These are phyloP conservation scores for Phyllosticta citriasiana DNA, from an alignment of 2,329 filamentous ascomycete species.

Conservation along the genomic window DNA sequence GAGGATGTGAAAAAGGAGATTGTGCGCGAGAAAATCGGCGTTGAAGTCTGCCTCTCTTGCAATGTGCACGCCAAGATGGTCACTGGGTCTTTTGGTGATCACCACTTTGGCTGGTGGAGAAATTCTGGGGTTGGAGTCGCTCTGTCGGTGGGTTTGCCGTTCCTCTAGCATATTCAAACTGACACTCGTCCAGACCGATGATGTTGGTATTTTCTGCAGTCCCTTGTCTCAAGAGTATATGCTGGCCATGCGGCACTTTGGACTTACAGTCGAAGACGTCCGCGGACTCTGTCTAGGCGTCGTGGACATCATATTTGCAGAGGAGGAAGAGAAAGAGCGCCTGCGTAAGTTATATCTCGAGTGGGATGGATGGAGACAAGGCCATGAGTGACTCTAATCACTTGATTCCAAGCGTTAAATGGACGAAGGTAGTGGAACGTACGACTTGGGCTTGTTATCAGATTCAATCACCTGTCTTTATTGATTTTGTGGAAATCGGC, in stretches of 20 bases:
- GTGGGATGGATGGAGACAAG: constrained; percentile 5
- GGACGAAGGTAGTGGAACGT: too few relatives aligned
- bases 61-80: constrained; percentile 71
- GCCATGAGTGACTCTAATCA: too few relatives aligned
- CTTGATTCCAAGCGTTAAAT: too few relatives aligned
- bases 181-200: constrained; percentile 54
- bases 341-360: constrained; percentile 24
- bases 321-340: constrained; percentile 49
- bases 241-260: constrained; percentile 62
- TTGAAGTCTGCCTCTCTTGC: constrained; percentile 72
- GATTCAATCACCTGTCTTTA: too few relatives aligned
- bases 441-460: too few relatives aligned
- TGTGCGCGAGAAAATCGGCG: constrained; percentile 43
- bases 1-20: constrained; percentile 50
- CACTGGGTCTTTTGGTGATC: constrained; percentile 51
- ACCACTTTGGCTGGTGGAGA: constrained; percentile 70
- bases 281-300: constrained; percentile 50
- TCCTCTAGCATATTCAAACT: constrained; percentile 1
- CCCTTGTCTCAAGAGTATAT: constrained; percentile 66
- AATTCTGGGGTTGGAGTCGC: constrained; percentile 46
- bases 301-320: constrained; percentile 58
- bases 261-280: constrained; percentile 39
- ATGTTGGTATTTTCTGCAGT: constrained; percentile 73
- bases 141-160: constrained; percentile 52
- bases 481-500: too few relatives aligned